phyloP scores from a whole-genome alignment of 345 rosid species.

The Camelina hispida region DNA sequence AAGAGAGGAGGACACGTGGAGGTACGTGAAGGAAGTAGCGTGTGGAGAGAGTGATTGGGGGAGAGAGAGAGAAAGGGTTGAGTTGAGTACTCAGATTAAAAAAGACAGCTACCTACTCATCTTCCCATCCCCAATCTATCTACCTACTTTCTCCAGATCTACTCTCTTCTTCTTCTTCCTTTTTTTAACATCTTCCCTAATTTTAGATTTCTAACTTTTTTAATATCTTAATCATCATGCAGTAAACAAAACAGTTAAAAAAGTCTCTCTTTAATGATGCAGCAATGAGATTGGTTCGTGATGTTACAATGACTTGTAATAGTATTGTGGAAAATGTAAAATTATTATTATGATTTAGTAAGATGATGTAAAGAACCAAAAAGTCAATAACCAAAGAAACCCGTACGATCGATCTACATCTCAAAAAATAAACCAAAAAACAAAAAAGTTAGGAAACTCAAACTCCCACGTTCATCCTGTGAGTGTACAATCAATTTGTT shows the following conservation, averaged over 20 bases:
- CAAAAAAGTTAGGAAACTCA: conserved; percentile 36
- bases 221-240: too few species aligned
- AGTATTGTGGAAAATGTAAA: too few species aligned
- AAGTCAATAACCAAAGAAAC: conserved; percentile 42
- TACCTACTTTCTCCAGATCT: conserved; percentile 49
- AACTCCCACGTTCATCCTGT: conserved; percentile 43
- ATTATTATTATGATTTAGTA: background rate
- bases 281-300: too few species aligned
- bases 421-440: background rate
- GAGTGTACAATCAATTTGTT: conserved; percentile 32
- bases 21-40: conserved; percentile 39
- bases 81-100: conserved; percentile 37
- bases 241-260: too few species aligned
- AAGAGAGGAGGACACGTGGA: conserved; percentile 38
- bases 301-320: too few species aligned
- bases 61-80: conserved; percentile 23
- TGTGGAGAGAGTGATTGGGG: conserved; percentile 44
- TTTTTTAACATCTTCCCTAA: background rate
- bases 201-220: background rate
- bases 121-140: conserved; percentile 38
- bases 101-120: conserved; percentile 49
- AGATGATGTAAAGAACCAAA: conserved; percentile 14
- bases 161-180: conserved; percentile 3
- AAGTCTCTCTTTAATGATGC: too few species aligned
- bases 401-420: conserved; percentile 40